Evolutionary conservation across 371 early-diverging fungal species (phyloP).

Genomic region (Mucor circinelloides): DNA sequence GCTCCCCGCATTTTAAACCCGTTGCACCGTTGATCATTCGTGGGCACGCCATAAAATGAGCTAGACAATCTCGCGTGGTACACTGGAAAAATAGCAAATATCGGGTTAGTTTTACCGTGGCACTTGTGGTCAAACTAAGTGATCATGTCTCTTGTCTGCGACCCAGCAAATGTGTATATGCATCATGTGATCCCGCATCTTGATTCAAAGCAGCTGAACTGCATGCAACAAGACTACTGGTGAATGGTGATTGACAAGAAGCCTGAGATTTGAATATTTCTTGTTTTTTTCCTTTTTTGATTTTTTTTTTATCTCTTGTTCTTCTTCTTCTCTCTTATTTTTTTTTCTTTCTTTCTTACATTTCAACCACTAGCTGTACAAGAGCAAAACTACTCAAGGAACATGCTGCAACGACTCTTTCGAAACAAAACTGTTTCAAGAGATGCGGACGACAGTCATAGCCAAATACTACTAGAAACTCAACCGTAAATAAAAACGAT

Average conservation of each 20-base stretch:
- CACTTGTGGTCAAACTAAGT: not conserved
- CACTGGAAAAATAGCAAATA: not conserved
- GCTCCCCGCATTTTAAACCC: not conserved
- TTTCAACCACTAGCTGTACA: not conserved
- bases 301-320: not conserved
- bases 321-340: not conserved
- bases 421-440: slow-evolving; percentile 37
- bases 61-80: not conserved
- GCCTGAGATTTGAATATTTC: slow-evolving; percentile 1
- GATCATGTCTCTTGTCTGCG: not conserved
- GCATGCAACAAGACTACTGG: slow-evolving; percentile 1
- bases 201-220: not conserved
- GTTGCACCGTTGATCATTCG: not conserved
- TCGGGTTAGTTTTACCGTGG: not conserved
- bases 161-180: too few relatives aligned
- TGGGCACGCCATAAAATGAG: not conserved
- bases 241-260: slow-evolving; percentile 3
- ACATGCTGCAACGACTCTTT: slow-evolving; percentile 48
- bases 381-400: not conserved
- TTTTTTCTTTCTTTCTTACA: not conserved
- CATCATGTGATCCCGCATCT: not conserved
- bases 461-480: slow-evolving; percentile 38
- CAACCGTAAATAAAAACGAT: slow-evolving; percentile 38
- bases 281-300: slow-evolving; percentile 1
- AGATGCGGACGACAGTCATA: slow-evolving; percentile 39